Evolutionary conservation across 2,329 filamentous ascomycete species (phyloP), one percentile per base, ranked within the genome.

Genomic region (Fusarium heterosporum): DNA sequence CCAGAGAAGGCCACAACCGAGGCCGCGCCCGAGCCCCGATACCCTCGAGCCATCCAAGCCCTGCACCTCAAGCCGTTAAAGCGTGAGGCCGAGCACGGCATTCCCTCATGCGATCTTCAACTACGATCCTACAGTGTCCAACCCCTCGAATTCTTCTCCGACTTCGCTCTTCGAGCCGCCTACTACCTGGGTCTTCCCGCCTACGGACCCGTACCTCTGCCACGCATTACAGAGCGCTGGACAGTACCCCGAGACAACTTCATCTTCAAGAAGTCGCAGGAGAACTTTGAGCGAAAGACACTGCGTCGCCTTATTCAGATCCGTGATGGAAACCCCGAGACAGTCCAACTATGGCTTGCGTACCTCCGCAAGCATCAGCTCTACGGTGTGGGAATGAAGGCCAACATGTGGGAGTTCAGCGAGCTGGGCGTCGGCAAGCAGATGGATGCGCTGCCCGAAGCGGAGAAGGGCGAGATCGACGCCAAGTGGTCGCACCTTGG

Each of bases 341-440:
- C 89, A 1, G 93, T 99, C 34, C 91, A 96, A 78, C 79, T 94
- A 28, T 99, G 96, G 96, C 82, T 99, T 59, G 93, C 93, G 0
- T 98, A 97, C 76, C 78, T 99, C 75, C 88, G 92, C 75, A 97
- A 97, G 80, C 91, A 97, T 76, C 92, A 93, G 40, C 97, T 96
- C 77, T 92, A 96, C 71, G 96, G 96, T n/a, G 90, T 98, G 39
- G 96, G 96, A 73, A 96, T 99, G 93, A 99, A 99, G 85, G 96
- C 96, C 52, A 97, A 99, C 77, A 87, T 98, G 48, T 99, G 92
- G 89, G 93, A 97, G 76, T 94, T 93, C 78, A 89, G 91, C 73
- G 85, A 86, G 57, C 76, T 94, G 60, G 90, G 91, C n/a, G 64
- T 66, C 6, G 72, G 72, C 14, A 69, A 72, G 55, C 42, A 64